Conservation (phyloP, 306 rosid species). For the Elaeagnus macrophylla region DNA sequence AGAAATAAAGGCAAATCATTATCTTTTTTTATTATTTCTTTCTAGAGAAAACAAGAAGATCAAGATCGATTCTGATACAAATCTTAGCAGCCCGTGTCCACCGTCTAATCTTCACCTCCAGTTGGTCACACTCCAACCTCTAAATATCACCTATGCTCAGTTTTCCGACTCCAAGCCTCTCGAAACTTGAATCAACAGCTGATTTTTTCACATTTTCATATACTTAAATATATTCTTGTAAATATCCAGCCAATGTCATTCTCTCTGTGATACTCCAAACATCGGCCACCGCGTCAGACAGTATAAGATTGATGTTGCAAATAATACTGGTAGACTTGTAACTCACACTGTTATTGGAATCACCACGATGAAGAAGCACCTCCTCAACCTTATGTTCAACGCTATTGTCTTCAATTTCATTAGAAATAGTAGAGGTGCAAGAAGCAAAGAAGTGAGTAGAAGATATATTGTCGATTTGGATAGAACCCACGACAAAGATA, state of each 20-base stretch:
- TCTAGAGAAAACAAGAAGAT: too few species aligned
- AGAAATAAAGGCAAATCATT: too few species aligned
- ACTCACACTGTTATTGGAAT: slow-evolving; percentile 23
- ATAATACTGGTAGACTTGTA: slow-evolving; percentile 70
- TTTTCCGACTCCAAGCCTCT: slow-evolving; percentile 63
- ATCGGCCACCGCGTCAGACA: slow-evolving; percentile 56
- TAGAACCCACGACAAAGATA: too few species aligned
- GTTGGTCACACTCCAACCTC: slow-evolving; percentile 79
- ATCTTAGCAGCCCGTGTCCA: slow-evolving; percentile 82
- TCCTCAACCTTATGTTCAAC: slow-evolving; percentile 8
- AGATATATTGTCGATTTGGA: too few species aligned
- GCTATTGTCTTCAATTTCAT: slow-evolving; percentile 3
- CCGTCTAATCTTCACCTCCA: slow-evolving; percentile 71
- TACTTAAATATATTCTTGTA: slow-evolving; percentile 82
- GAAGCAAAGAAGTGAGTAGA: slow-evolving; percentile 27
- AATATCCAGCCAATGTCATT: slow-evolving; percentile 73
- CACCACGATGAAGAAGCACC: slow-evolving; percentile 35
- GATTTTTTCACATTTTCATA: slow-evolving; percentile 81
- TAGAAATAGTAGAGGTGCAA: slow-evolving; percentile 45
- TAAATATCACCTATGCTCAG: slow-evolving; percentile 91
- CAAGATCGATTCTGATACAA: slow-evolving; percentile 60
- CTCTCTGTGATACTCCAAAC: slow-evolving; percentile 81
- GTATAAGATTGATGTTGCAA: slow-evolving; percentile 90
- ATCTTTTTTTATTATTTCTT: too few species aligned
- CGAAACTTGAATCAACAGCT: slow-evolving; percentile 63